Evolutionary conservation across 306 rosid genomes (phyloP).

Genomic region (Erythrophleum fordii): DNA sequence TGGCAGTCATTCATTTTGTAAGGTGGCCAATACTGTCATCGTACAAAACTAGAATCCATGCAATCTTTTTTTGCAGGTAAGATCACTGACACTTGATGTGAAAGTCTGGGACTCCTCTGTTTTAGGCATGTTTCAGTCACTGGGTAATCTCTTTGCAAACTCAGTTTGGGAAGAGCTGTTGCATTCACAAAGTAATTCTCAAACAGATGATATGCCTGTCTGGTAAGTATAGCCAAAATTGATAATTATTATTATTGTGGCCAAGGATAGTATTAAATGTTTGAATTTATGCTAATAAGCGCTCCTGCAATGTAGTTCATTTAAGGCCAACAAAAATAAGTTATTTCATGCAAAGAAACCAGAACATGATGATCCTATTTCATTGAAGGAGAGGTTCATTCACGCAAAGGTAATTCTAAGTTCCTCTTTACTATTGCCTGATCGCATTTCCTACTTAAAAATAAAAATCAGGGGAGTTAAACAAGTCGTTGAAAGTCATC

Average conservation of each 20-base stretch:
- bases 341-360: slow-evolving; percentile 58
- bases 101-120: slow-evolving; percentile 81
- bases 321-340: slow-evolving; percentile 48
- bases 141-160: slow-evolving; percentile 74
- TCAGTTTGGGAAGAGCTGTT: slow-evolving; percentile 85
- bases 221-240: slow-evolving; percentile 49
- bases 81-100: slow-evolving; percentile 87
- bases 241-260: background rate
- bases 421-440: slow-evolving; percentile 2
- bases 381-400: slow-evolving; percentile 74
- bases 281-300: slow-evolving; percentile 36
- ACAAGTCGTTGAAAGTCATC: slow-evolving; percentile 17
- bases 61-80: slow-evolving; percentile 51
- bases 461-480: slow-evolving; percentile 22
- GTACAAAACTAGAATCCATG: background rate
- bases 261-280: background rate
- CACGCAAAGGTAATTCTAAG: slow-evolving; percentile 62
- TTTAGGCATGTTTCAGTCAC: slow-evolving; percentile 65
- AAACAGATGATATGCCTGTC: slow-evolving; percentile 43
- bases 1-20: background rate
- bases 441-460: background rate
- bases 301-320: slow-evolving; percentile 49
- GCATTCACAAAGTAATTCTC: slow-evolving; percentile 47
- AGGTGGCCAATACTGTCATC: background rate
- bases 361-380: slow-evolving; percentile 60